phyloP scores from a whole-genome alignment of 2,329 filamentous ascomycete species.

The Lachnellula arida region DNA sequence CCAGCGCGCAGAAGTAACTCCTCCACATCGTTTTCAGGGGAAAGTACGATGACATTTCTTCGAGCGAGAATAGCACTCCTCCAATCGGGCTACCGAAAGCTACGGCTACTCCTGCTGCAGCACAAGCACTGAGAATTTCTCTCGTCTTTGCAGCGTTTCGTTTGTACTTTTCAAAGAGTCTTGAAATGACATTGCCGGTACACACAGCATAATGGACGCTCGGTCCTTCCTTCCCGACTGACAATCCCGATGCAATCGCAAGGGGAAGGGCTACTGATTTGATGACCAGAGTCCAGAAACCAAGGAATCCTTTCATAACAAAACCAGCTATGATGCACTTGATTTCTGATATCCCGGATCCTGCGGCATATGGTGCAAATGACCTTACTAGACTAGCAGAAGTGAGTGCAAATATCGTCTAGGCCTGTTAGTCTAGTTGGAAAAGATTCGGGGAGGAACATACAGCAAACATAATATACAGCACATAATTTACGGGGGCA shows the following conservation, averaged over 20 bases:
- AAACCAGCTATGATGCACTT: constrained; percentile 99
- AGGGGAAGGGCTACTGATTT: constrained; percentile 89
- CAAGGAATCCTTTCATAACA: constrained; percentile 97
- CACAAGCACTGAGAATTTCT: constrained; percentile 91
- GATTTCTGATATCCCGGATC: constrained; percentile 96
- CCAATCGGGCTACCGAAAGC: constrained; percentile 97
- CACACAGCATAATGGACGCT: constrained; percentile 99
- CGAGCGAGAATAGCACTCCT: constrained; percentile 90
- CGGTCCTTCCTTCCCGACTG: constrained; percentile 93
- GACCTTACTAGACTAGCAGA: constrained; percentile 81
- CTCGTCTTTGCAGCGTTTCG: constrained; percentile 89
- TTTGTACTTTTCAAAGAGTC: constrained; percentile 88
- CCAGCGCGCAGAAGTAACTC: constrained; percentile 95
- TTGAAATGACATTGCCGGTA: constrained; percentile 92
- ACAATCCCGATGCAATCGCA: constrained; percentile 88
- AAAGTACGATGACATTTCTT: constrained; percentile 97
- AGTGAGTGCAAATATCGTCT: constrained; percentile 75
- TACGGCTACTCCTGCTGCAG: constrained; percentile 90
- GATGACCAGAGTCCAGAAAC: constrained; percentile 85
- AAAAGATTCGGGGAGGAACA: constrained; percentile 22
- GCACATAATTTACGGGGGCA: constrained; percentile 71
- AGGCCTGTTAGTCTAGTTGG: constrained; percentile 16
- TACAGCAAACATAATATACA: constrained; percentile 85
- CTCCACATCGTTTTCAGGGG: constrained; percentile 97
- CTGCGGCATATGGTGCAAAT: constrained; percentile 93